A percentile compares a stretch with the other conserved stretches of the same genome.
These are phyloP conservation scores for Phytophthora uliginosa DNA, from an alignment of 352 stramenopile genomes.

Conservation along the genomic window DNA sequence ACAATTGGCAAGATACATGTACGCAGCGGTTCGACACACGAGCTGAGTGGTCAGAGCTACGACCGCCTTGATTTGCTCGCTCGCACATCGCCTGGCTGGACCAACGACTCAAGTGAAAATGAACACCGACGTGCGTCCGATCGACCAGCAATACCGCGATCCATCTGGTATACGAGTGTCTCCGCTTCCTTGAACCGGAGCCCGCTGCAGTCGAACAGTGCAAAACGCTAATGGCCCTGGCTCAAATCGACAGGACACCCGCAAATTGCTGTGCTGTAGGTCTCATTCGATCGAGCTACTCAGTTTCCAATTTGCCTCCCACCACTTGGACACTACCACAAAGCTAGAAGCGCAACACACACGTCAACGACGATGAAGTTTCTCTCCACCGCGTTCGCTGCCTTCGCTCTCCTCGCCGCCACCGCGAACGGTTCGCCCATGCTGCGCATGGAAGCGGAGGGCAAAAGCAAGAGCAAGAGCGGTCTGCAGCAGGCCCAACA, in stretches of 20 bases:
- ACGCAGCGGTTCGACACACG: not conserved
- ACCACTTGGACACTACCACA: too few relatives aligned
- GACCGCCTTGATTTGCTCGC: not conserved
- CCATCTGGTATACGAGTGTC: not conserved
- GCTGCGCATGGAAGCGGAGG: too few relatives aligned
- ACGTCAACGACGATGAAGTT: not conserved
- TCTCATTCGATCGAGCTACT: not conserved
- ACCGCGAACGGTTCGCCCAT: not conserved
- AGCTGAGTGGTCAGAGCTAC: not conserved
- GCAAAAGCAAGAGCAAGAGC: too few relatives aligned
- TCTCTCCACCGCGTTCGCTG: not conserved
- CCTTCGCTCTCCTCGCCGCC: not conserved
- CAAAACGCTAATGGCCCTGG: not conserved
- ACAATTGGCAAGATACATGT: not conserved
- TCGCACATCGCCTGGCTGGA: not conserved
- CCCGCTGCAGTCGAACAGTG: not conserved
- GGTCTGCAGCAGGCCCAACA: too few relatives aligned
- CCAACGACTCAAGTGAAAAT: not conserved
- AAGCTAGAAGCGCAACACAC: too few relatives aligned
- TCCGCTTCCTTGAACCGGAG: not conserved
- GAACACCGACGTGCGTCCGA: not conserved
- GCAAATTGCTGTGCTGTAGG: not conserved
- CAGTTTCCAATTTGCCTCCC: conserved; percentile 1
- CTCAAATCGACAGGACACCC: not conserved
- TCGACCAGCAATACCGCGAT: not conserved